A percentile compares a stretch with the other conserved stretches of the same genome.
These are phyloP conservation scores for Aspergillus fischeri DNA, from an alignment of 2,329 filamentous ascomycete species.

Conservation along the genomic window DNA sequence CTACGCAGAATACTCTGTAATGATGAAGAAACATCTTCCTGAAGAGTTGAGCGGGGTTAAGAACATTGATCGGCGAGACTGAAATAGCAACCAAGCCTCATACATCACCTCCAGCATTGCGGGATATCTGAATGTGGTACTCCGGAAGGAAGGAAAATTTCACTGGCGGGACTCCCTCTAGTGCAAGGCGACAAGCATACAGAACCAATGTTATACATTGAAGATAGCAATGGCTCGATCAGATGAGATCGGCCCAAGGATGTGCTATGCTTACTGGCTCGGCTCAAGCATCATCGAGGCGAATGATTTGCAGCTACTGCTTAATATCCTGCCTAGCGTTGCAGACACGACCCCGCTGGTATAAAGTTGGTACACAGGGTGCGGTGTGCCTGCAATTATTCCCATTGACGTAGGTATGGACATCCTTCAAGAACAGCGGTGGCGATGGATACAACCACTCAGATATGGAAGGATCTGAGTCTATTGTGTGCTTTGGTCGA, in stretches of 20 bases:
- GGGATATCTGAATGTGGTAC: slow-evolving; percentile 5
- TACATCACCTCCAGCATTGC: slow-evolving; percentile 10
- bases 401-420: background rate
- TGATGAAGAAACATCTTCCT: background rate
- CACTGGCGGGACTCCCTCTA: background rate
- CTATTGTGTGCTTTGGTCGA: background rate
- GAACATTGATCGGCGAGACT: slow-evolving; percentile 3
- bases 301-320: slow-evolving; percentile 11
- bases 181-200: background rate
- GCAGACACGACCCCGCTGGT: background rate
- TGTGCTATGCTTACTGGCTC: background rate
- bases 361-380: background rate
- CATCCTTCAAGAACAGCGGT: background rate
- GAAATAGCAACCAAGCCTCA: slow-evolving; percentile 3
- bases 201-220: background rate
- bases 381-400: background rate
- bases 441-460: background rate
- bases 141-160: background rate
- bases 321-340: slow-evolving; percentile 1
- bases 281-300: background rate
- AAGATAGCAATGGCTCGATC: background rate
- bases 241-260: background rate
- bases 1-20: background rate
- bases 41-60: background rate
- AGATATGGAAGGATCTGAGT: background rate